Conservation (phyloP, 2,329 filamentous ascomycete species). For the Furcasterigmium sp. region DNA sequence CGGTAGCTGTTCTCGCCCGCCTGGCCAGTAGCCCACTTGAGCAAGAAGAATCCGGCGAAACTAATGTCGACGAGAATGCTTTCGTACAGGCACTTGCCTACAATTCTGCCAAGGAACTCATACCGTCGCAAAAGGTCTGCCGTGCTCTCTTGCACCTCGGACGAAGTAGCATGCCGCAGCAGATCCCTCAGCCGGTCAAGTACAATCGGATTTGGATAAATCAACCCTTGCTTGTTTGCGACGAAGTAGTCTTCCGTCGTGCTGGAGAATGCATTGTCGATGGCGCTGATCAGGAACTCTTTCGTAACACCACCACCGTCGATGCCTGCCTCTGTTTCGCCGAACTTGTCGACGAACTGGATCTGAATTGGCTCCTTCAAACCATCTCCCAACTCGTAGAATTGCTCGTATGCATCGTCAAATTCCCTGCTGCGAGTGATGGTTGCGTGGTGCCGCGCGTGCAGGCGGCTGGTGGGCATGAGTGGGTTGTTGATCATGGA, state of each 20-base stretch:
- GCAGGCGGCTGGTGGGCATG: constrained; percentile 27
- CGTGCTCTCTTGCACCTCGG: constrained; percentile 53
- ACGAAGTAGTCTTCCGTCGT: constrained; percentile 60
- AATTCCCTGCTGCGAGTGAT: constrained; percentile 78
- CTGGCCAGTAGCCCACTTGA: constrained; percentile 77
- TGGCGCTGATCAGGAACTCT: constrained; percentile 88
- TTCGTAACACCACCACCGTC: constrained; percentile 97
- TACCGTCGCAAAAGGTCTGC: constrained; percentile 65
- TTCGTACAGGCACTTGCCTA: constrained; percentile 97
- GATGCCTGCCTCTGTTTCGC: constrained; percentile 82
- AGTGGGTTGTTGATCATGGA: constrained; percentile 12
- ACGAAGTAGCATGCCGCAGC: constrained; percentile 47
- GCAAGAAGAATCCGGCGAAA: constrained; percentile 92
- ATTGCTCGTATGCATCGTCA: constrained; percentile 77
- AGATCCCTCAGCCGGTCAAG: constrained; percentile 63
- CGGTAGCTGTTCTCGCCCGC: constrained; percentile 71
- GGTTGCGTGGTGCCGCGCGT: constrained; percentile 65
- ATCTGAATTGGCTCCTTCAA: constrained; percentile 96
- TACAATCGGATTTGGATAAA: constrained; percentile 82
- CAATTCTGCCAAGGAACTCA: constrained; percentile 86
- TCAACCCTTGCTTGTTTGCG: constrained; percentile 77
- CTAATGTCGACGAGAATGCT: constrained; percentile 89
- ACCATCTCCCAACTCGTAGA: constrained; percentile 74
- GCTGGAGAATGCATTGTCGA: constrained; percentile 72
- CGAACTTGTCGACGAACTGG: constrained; percentile 90